Evolutionary conservation across 208 protist species (phyloP), one percentile per base, ranked within the genome.

Genomic region (Crithidia mellificae): DNA sequence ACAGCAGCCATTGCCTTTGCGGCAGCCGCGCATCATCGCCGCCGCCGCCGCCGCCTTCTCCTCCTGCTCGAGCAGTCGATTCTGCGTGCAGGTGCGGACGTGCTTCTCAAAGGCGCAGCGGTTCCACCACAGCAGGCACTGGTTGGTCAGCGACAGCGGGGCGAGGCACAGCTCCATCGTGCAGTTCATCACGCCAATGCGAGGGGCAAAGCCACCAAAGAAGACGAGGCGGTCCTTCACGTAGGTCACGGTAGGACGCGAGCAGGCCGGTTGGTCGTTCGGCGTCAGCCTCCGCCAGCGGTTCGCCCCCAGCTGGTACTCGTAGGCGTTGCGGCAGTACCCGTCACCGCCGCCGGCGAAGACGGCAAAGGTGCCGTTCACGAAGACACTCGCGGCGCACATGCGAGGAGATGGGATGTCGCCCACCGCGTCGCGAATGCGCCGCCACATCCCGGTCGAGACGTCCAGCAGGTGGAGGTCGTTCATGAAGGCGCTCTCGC

Each of bases 401-500:
- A 72, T 77, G 55, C 83, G 78, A 5, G 78, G 78, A 7, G 71
- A 74, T 1, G 82, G 82, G 17, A 67, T 29, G 25, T 74, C 66
- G 17, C 71, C 70, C 7, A 9, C 20, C 14, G 58, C 54, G 47
- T 54, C 50, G 24, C 52, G 46, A 15, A 84, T 63, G 0, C 51
- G 19, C 24, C 77, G 69, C 82, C 82, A 87, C 51, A 84, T 49
- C 0, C 82, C 82, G 0, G 82, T 84, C 2, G 82, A 72, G 15
- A 84, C 56, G 25, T 84, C 73, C 14, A 81, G 68, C 14, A 84
- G 44, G 78, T 77, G 64, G n/a, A 83, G 34, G 53, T 87, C 78
- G 56, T 81, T 84, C 17, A 87, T 57, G 50, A 82, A 72, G 12
- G 63, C 38, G 62, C 44, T 58, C 14, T 67, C 47, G 36, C 67